Conservation (phyloP, 768 basidiomycete species). For the Tulasnella sp. region DNA sequence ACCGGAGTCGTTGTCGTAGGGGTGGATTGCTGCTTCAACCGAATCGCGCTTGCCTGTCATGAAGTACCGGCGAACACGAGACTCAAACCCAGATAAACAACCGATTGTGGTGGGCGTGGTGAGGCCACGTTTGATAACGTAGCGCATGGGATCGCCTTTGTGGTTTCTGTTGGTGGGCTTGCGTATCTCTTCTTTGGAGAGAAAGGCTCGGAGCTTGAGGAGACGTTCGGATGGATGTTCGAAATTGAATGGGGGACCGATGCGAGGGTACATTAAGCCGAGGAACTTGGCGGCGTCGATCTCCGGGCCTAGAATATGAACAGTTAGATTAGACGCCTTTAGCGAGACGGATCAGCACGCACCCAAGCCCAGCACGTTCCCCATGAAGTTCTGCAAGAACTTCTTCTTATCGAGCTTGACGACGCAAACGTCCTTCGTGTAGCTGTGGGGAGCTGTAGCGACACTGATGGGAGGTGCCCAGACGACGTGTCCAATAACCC, state of each 20-base stretch:
- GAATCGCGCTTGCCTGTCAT: slow-evolving; percentile 17
- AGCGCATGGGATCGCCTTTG: slow-evolving; percentile 20
- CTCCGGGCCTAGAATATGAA: slow-evolving; percentile 15
- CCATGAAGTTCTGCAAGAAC: slow-evolving; percentile 26
- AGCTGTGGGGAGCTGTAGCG: slow-evolving; percentile 25
- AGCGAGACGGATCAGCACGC: slow-evolving; percentile 24
- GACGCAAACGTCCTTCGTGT: slow-evolving; percentile 32
- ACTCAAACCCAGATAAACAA: slow-evolving; percentile 22
- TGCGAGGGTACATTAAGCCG: slow-evolving; percentile 4
- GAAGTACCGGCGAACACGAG: slow-evolving; percentile 22
- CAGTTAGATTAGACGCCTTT: slow-evolving; percentile 22
- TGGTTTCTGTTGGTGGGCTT: slow-evolving; percentile 22
- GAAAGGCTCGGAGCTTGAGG: slow-evolving; percentile 22
- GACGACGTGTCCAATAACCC: slow-evolving; percentile 31
- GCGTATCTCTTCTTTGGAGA: slow-evolving; percentile 21
- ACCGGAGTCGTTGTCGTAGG: slow-evolving; percentile 13
- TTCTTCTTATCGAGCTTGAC: slow-evolving; percentile 30
- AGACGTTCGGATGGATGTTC: slow-evolving; percentile 24
- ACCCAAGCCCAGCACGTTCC: slow-evolving; percentile 32
- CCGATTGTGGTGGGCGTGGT: slow-evolving; percentile 25
- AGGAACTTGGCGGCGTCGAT: slow-evolving; percentile 15
- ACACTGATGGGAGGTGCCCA: slow-evolving; percentile 31
- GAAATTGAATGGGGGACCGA: slow-evolving; percentile 21
- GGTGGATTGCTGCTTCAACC: slow-evolving; percentile 2
- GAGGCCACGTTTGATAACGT: slow-evolving; percentile 21